Evolutionary conservation across 352 stramenopile species (phyloP).

Genomic region (Phytophthora constricta): DNA sequence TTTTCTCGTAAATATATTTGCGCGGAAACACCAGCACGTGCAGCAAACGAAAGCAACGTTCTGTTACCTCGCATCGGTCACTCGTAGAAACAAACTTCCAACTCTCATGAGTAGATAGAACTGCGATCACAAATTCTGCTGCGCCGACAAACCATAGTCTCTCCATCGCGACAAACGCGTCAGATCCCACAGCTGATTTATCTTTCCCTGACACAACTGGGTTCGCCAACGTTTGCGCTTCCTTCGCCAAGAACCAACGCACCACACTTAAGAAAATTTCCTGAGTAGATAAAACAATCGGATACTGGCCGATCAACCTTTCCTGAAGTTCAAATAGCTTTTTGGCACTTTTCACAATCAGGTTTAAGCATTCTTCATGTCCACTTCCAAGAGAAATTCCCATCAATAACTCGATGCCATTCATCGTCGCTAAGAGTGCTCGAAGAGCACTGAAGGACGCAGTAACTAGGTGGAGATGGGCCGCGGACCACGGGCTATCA

Average conservation of each 20-base stretch:
- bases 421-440: conserved; percentile 39
- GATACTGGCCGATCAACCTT: conserved; percentile 54
- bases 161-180: conserved; percentile 35
- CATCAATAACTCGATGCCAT: conserved; percentile 54
- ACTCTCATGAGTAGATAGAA: conserved; percentile 65
- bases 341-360: conserved; percentile 60
- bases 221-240: conserved; percentile 42
- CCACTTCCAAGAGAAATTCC: conserved; percentile 46
- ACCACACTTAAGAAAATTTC: conserved; percentile 65
- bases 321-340: conserved; percentile 74
- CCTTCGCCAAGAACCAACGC: conserved; percentile 61
- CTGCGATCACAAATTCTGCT: conserved; percentile 65
- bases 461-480: conserved; percentile 54
- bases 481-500: conserved; percentile 35
- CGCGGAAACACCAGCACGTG: conserved; percentile 51
- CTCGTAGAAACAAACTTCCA: conserved; percentile 59
- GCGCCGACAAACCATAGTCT: conserved; percentile 58
- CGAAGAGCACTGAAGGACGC: conserved; percentile 52
- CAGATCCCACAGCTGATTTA: conserved; percentile 4
- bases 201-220: not conserved
- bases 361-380: conserved; percentile 58
- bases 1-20: conserved; percentile 45
- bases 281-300: conserved; percentile 54
- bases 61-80: conserved; percentile 52
- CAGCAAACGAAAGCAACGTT: conserved; percentile 63